Percentiles rank a stretch among this genome's conserved stretches.
Conservation (phyloP, 2,329 filamentous ascomycete species). For the Trichoderma sp. region DNA sequence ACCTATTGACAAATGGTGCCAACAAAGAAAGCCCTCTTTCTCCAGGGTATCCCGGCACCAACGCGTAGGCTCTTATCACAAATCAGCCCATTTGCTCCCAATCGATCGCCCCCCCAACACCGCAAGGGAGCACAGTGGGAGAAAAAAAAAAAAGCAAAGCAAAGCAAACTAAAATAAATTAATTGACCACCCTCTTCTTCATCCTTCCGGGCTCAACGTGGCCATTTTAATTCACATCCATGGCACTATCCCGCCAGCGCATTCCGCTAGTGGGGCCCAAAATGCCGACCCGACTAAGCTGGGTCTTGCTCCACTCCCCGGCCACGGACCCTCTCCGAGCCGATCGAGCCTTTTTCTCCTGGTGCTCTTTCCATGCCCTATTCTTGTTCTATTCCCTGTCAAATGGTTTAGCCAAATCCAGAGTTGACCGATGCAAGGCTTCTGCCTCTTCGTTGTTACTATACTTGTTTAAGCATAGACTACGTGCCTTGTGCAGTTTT, state of each 20-base stretch:
- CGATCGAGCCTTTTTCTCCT: background rate
- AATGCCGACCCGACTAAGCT: background rate
- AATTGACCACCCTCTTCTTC: background rate
- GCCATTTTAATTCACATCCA: background rate
- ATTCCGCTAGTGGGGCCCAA: background rate
- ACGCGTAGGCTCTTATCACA: background rate
- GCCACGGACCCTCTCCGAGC: constrained; percentile 3
- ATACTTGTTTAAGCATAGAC: background rate
- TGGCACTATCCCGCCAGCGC: background rate
- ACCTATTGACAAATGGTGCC: background rate
- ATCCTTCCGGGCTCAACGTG: background rate
- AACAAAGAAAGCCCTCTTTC: background rate
- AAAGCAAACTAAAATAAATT: background rate
- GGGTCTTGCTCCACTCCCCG: background rate
- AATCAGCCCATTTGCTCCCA: background rate
- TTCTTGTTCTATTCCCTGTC: background rate
- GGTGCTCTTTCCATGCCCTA: background rate
- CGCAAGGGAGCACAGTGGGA: background rate
- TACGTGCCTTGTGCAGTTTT: background rate
- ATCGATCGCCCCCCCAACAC: background rate
- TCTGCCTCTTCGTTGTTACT: background rate
- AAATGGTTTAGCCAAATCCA: background rate
- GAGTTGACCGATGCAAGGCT: background rate
- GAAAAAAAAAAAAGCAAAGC: background rate
- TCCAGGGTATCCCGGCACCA: constrained; percentile 2